Conservation (phyloP, 306 rosid species). For the Vachellia pachyceras region DNA sequence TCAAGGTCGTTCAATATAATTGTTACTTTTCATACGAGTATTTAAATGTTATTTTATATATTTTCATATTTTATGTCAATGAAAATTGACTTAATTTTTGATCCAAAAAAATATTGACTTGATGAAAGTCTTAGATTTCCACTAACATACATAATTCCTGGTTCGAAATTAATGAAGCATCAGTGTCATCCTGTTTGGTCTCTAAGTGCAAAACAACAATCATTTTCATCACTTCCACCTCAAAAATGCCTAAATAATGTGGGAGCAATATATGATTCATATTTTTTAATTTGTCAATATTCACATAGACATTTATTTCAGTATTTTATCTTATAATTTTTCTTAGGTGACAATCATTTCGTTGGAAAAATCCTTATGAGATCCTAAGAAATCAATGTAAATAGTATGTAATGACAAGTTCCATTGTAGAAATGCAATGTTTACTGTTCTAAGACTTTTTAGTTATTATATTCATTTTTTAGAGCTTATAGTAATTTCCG, state of each 20-base stretch:
- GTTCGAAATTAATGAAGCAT: conserved; percentile 3
- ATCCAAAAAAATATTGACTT: conserved; percentile 14
- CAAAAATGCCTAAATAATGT: background rate
- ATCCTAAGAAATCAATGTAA: no score
- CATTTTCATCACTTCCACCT: background rate
- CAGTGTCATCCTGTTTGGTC: background rate
- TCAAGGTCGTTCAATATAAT: background rate
- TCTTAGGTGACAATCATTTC: no score
- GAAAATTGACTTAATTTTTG: background rate
- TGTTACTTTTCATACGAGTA: background rate
- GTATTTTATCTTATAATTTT: no score
- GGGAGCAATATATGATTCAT: background rate
- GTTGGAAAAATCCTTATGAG: no score
- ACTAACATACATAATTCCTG: conserved; percentile 5
- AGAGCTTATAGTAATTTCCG: no score
- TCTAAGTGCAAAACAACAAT: background rate
- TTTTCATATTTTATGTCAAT: background rate
- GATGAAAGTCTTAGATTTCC: conserved; percentile 1
- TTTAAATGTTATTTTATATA: background rate
- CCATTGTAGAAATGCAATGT: no score
- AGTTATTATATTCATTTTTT: no score
- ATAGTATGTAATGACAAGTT: no score
- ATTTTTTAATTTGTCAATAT: background rate
- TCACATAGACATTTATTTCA: background rate
- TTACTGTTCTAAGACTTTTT: no score